These are phyloP conservation scores for Leptographium procerum DNA, from an alignment of 2,329 filamentous ascomycete species.

Conservation along the genomic window DNA sequence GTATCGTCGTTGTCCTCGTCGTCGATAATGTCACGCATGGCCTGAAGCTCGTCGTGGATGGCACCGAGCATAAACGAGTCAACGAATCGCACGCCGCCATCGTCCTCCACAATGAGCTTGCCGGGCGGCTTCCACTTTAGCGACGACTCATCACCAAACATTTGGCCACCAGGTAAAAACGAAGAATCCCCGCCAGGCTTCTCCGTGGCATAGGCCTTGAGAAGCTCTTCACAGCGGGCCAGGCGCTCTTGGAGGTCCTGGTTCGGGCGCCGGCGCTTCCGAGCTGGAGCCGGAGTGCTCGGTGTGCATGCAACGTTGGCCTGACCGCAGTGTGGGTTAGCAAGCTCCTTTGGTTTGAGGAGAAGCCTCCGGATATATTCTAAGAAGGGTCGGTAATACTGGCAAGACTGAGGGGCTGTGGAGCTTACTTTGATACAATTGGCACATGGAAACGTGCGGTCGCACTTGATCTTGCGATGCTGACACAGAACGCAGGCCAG, in stretches of 20 bases:
- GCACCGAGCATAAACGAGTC: slow-evolving; percentile 43
- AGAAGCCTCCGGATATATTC: background rate
- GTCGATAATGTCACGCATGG: slow-evolving; percentile 48
- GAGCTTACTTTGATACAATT: slow-evolving; percentile 45
- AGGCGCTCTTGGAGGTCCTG: slow-evolving; percentile 51
- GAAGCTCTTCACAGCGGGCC: slow-evolving; percentile 44
- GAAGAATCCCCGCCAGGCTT: slow-evolving; percentile 16
- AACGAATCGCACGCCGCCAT: slow-evolving; percentile 44
- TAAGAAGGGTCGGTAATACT: background rate
- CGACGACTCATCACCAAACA: slow-evolving; percentile 19
- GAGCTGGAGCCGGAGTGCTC: slow-evolving; percentile 47
- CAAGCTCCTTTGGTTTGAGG: background rate
- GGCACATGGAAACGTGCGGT: slow-evolving; percentile 46
- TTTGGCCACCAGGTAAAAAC: slow-evolving; percentile 5
- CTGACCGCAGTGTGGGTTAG: slow-evolving; percentile 20
- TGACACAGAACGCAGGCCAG: slow-evolving; percentile 47
- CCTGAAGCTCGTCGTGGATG: slow-evolving; percentile 46
- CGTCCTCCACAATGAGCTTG: slow-evolving; percentile 44
- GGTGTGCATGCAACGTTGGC: slow-evolving; percentile 49
- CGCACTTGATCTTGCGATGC: slow-evolving; percentile 52
- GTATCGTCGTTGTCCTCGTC: slow-evolving; percentile 35
- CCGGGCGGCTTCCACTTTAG: slow-evolving; percentile 33
- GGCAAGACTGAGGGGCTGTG: background rate
- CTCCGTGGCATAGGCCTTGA: slow-evolving; percentile 43
- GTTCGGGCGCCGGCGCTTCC: slow-evolving; percentile 47